Conservation (phyloP, 2,329 filamentous ascomycete genomes). For the Metarhizium humberi region DNA sequence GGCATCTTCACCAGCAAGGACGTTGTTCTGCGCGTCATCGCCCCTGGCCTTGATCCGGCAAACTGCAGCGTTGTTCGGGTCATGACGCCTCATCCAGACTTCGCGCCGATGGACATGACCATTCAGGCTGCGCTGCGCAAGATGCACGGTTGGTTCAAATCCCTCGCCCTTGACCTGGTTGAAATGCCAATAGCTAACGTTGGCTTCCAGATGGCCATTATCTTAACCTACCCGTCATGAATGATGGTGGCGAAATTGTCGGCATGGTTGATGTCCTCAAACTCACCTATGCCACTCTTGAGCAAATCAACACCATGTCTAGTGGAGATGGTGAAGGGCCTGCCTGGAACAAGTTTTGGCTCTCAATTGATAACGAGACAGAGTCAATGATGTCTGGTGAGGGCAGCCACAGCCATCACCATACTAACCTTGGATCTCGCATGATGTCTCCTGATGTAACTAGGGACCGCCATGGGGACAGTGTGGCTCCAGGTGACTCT, state of each 20-base stretch:
- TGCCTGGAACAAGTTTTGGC: slow-evolving; percentile 99
- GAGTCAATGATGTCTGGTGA: slow-evolving; percentile 96
- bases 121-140: slow-evolving; percentile 96
- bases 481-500: slow-evolving; percentile 85
- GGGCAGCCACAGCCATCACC: slow-evolving; percentile 60
- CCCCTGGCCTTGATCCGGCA: slow-evolving; percentile 83
- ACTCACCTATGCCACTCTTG: slow-evolving; percentile 92
- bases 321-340: slow-evolving; percentile 85
- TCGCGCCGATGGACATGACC: slow-evolving; percentile 97
- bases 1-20: slow-evolving; percentile 99
- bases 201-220: slow-evolving; percentile 76
- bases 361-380: slow-evolving; percentile 88
- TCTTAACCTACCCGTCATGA: slow-evolving; percentile 97
- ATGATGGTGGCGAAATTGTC: slow-evolving; percentile 91
- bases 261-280: slow-evolving; percentile 99
- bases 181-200: background rate
- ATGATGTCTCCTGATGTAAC: slow-evolving; percentile 72
- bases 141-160: slow-evolving; percentile 75
- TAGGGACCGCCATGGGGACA: slow-evolving; percentile 66
- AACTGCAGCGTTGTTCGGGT: slow-evolving; percentile 97
- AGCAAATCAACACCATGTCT: slow-evolving; percentile 95
- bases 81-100: slow-evolving; percentile 98
- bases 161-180: background rate
- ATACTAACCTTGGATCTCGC: slow-evolving; percentile 57
- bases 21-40: slow-evolving; percentile 94